Percentiles rank a stretch among this genome's conserved stretches.
Conservation (phyloP, 108 stramenopile species). For the Seminavis robusta region DNA sequence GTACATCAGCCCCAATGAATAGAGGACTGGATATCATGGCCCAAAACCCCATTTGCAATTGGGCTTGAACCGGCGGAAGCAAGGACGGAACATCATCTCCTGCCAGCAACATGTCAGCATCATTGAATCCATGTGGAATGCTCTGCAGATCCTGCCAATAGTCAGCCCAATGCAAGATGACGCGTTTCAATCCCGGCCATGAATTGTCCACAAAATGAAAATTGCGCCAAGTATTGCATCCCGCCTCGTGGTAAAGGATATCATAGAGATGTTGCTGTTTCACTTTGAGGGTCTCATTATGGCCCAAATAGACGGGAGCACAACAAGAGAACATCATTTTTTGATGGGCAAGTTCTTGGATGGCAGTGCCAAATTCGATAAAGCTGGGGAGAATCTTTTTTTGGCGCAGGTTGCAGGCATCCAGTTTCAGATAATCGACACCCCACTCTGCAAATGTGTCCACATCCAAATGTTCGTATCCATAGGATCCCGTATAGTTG, state of each 20-base stretch:
- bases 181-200: slow-evolving; percentile 28
- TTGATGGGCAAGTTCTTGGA: slow-evolving; percentile 41
- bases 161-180: slow-evolving; percentile 24
- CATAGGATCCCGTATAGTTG: slow-evolving; percentile 37
- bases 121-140: slow-evolving; percentile 47
- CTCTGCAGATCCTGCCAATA: too few species aligned
- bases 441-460: slow-evolving; percentile 37
- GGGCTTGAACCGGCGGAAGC: slow-evolving; percentile 30
- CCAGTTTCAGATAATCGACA: slow-evolving; percentile 61
- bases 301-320: too few species aligned
- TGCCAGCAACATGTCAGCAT: slow-evolving; percentile 55
- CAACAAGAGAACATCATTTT: slow-evolving; percentile 63
- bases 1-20: slow-evolving; percentile 45
- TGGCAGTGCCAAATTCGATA: slow-evolving; percentile 41
- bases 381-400: slow-evolving; percentile 4
- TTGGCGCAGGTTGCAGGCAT: slow-evolving; percentile 39
- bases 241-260: too few species aligned
- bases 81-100: slow-evolving; percentile 32
- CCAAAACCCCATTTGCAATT: slow-evolving; percentile 50
- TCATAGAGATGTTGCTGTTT: too few species aligned
- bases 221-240: slow-evolving; percentile 55
- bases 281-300: too few species aligned
- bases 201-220: slow-evolving; percentile 55
- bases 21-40: slow-evolving; percentile 48
- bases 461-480: slow-evolving; percentile 53